phyloP scores from a whole-genome alignment of 2,329 filamentous ascomycete species.

The Dendryphion nanum region DNA sequence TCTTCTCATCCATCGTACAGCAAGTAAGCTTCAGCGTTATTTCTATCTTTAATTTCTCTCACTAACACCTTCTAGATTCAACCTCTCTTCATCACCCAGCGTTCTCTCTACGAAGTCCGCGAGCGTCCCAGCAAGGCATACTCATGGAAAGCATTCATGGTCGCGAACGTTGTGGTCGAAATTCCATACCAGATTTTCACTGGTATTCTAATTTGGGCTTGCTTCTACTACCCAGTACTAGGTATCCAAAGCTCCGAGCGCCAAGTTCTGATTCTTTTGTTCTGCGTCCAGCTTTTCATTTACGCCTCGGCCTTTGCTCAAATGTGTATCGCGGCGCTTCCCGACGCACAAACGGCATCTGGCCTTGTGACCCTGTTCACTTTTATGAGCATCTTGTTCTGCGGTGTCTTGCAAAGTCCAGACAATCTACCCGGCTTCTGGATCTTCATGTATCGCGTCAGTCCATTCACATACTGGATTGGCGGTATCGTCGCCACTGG shows the following conservation, averaged over 20 bases:
- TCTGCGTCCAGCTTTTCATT: slow-evolving; percentile 64
- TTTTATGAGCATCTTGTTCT: slow-evolving; percentile 49
- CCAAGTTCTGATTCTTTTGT: slow-evolving; percentile 64
- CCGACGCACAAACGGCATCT: slow-evolving; percentile 64
- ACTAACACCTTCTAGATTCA: slow-evolving; percentile 48
- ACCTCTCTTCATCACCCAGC: slow-evolving; percentile 59
- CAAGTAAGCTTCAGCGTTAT: slow-evolving; percentile 32
- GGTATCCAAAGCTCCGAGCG: slow-evolving; percentile 50
- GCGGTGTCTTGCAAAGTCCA: slow-evolving; percentile 61
- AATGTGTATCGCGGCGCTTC: slow-evolving; percentile 67
- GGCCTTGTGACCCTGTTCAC: slow-evolving; percentile 59
- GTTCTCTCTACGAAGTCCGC: slow-evolving; percentile 59
- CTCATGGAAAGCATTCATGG: slow-evolving; percentile 72
- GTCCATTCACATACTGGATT: slow-evolving; percentile 65
- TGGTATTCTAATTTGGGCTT: slow-evolving; percentile 61
- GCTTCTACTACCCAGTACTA: slow-evolving; percentile 62
- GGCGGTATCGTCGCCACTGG: slow-evolving; percentile 40
- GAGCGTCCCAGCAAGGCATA: slow-evolving; percentile 68
- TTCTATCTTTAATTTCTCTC: slow-evolving; percentile 13
- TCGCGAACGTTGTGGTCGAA: slow-evolving; percentile 70
- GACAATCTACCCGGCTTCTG: slow-evolving; percentile 66
- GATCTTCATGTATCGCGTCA: slow-evolving; percentile 73
- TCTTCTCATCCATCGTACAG: slow-evolving; percentile 50
- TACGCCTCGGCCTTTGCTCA: slow-evolving; percentile 71
- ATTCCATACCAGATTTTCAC: slow-evolving; percentile 65